Evolutionary conservation across 768 basidiomycete species (phyloP), one percentile per base, ranked within the genome.

Genomic region (Hysterangium stoloniferum): DNA sequence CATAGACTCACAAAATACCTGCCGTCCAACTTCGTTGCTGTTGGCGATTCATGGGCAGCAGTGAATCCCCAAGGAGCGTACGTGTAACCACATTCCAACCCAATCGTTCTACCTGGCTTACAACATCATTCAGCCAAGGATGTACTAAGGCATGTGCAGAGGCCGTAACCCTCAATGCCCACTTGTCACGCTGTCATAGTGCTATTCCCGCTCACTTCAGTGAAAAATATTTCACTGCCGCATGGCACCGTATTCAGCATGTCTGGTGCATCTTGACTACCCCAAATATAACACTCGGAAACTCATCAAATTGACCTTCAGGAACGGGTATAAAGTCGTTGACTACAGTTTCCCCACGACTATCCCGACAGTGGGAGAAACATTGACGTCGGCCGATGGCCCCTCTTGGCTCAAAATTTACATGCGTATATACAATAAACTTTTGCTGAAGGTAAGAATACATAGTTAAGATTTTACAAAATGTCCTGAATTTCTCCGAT

Each of bases 11-110:
- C 33, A 17, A 19, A 42, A 4, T 45, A 29, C 4, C 19, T 64
- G 1, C 64, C 64, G 1, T 48, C 48, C 5, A 58, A 58, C 45
- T 58, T 54, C 35, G 45, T 57, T 15, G 53, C 51, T 4, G 32
- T 57, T 13, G 57, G 57, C 12, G 57, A 58, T 36, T 44, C 57
- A 5, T 27, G 36, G 13, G 41, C 55, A 49, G 50, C 51, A 20
- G 17, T 55, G 7, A 58, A 55, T 34, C 57, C 56, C 4, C 29
- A 52, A 15, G 34, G 43, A 28, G 57, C 53, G 53, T 54, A 35
- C 31, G 52, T 33, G 13, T 1, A n/a, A n/a, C 19, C 34, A 29
- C 6, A 1, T 20, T 31, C 12, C 19, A 5, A 11, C 5, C 7
- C 5, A 24, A 22, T 44, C 42, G 13, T 28, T 6, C 19, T 28